Conservation (phyloP, 495 filamentous ascomycete genomes). For the Glonium stellatum region DNA sequence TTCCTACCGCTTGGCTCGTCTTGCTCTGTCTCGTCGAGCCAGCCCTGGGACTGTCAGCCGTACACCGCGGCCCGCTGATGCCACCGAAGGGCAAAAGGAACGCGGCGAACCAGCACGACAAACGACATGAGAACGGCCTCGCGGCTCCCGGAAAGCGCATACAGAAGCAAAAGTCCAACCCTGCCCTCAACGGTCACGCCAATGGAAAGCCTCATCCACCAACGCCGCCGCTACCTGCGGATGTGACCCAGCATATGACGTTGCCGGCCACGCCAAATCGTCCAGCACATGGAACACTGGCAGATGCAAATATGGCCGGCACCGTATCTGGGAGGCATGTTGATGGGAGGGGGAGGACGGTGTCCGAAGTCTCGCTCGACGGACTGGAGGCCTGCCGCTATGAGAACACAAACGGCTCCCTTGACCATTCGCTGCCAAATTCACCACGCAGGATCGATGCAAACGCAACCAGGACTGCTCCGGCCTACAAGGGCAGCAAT, state of each 20-base stretch:
- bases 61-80: conserved; percentile 42
- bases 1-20: conserved; percentile 41
- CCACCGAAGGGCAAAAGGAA: conserved; percentile 57
- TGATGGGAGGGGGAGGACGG: conserved; percentile 15
- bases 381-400: conserved; percentile 22
- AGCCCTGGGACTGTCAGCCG: conserved; percentile 20
- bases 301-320: conserved; percentile 11
- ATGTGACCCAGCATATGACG: conserved; percentile 26
- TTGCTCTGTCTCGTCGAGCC: conserved; percentile 24
- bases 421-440: conserved; percentile 3
- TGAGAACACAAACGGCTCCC: conserved; percentile 11
- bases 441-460: conserved; percentile 11
- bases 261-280: conserved; percentile 18
- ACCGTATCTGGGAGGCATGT: conserved; percentile 3
- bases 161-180: conserved; percentile 58
- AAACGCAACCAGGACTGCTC: conserved; percentile 46
- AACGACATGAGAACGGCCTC: conserved; percentile 80
- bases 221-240: conserved; percentile 36
- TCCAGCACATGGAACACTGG: conserved; percentile 12
- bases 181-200: conserved; percentile 49
- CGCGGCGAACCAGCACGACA: conserved; percentile 59
- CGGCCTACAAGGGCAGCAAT: conserved; percentile 44
- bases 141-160: conserved; percentile 80
- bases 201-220: conserved; percentile 45
- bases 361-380: conserved; percentile 24